A percentile compares a stretch with the other conserved stretches of the same genome.
Evolutionary conservation across 495 filamentous ascomycete genomes (phyloP).

Genomic region (Penicillium psychrofluorescens): DNA sequence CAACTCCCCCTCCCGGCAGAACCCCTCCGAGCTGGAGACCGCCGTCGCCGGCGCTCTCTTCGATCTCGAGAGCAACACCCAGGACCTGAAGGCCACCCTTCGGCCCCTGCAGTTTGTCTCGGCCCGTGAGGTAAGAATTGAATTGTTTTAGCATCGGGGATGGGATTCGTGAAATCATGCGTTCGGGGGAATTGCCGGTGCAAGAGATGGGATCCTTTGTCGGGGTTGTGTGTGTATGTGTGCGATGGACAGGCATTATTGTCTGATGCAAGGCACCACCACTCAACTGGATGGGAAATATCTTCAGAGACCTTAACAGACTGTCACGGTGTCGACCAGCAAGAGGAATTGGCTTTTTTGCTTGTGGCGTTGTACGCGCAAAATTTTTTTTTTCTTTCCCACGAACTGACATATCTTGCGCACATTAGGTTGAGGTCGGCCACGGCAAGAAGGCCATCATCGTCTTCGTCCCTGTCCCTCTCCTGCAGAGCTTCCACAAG

Average conservation of each 20-base stretch:
- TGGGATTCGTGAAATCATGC: constrained; percentile 1
- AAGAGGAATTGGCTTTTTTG: constrained; percentile 4
- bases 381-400: constrained; percentile 1
- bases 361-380: constrained; percentile 8
- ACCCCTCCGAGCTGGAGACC: constrained; percentile 91
- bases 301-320: no score
- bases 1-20: constrained; percentile 89
- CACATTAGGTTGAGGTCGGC: constrained; percentile 89
- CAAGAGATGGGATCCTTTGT: not conserved
- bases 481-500: constrained; percentile 91
- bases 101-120: constrained; percentile 95
- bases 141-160: constrained; percentile 5
- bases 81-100: constrained; percentile 88
- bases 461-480: constrained; percentile 99
- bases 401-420: constrained; percentile 16
- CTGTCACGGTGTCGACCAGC: no score
- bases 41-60: constrained; percentile 90
- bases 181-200: constrained; percentile 7
- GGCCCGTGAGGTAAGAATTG: constrained; percentile 89
- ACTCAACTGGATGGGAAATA: no score
- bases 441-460: constrained; percentile 99
- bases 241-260: no score
- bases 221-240: no score
- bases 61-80: constrained; percentile 96
- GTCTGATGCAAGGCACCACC: no score